Percentiles rank a stretch among this genome's conserved stretches.
phyloP scores from a whole-genome alignment of 352 stramenopile species.

The Phytophthora ramorum region DNA sequence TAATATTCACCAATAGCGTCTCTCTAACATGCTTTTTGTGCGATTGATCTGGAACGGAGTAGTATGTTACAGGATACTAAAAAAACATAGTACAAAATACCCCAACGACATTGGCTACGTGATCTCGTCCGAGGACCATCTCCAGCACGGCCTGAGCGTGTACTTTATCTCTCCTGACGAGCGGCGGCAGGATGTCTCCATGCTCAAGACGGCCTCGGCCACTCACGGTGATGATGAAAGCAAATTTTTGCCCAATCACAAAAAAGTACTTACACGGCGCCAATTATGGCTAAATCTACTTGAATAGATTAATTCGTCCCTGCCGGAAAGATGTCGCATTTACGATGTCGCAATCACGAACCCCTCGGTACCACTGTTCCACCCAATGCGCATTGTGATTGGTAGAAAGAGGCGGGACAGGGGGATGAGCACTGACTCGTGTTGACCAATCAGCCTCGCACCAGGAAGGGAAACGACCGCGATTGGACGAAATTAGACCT shows the following conservation, averaged over 20 bases:
- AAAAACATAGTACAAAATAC: no score
- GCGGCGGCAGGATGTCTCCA: constrained; percentile 40
- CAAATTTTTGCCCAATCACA: no score
- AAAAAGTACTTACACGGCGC: no score
- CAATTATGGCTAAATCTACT: no score
- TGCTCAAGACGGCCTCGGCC: constrained; percentile 44
- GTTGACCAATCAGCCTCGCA: constrained; percentile 9
- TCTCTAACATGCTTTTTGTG: no score
- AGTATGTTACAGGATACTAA: no score
- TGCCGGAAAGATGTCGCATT: not conserved
- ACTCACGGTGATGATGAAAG: constrained; percentile 23
- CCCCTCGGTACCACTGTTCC: constrained; percentile 4
- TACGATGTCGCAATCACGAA: constrained; percentile 31
- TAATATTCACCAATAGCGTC: no score
- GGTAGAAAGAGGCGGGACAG: constrained; percentile 4
- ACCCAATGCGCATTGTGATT: constrained; percentile 4
- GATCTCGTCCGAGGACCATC: constrained; percentile 28
- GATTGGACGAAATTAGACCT: constrained; percentile 10
- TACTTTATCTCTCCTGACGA: constrained; percentile 36
- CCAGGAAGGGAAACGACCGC: not conserved
- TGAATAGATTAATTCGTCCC: no score
- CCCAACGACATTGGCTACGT: constrained; percentile 28
- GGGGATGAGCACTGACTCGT: constrained; percentile 6
- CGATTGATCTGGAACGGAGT: no score
- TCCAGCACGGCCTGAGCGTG: constrained; percentile 14